Evolutionary conservation across 352 stramenopile genomes (phyloP), one percentile per base, ranked within the genome.

Genomic region (Pythium aphanidermatum): DNA sequence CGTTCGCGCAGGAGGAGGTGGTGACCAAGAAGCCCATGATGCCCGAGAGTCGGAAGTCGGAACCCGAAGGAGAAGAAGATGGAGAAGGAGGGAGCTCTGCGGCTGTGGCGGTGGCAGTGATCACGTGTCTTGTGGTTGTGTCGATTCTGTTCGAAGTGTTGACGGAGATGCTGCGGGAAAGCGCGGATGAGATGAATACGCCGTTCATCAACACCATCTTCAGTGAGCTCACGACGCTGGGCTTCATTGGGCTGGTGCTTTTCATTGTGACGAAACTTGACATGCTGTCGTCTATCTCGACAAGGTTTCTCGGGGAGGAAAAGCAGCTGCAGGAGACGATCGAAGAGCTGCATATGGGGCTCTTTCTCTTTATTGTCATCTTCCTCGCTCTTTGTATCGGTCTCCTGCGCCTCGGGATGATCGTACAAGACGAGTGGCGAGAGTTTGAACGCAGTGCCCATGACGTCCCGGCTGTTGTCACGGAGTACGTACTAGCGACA

Each of bases 361-460:
- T 89, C n/a, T 89, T 89, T 53, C 68, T 86, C 45, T 89, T 89
- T 56, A 78, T 89, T 40, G 48, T 86, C 54, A 85, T 86, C 55
- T 89, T 89, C 54, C 62, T 89, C 25, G 61, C 84, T 25, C 62
- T 89, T 13, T 86, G 77, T 55, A 65, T 68, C 13, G 67, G 55
- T 2, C 51, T 86, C 24, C 63, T 89, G 26, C 70, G 68, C n/a
- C 64, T 86, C n/a, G 74, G 77, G 7, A 69, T 72, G 40, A 27
- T 69, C 33, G 74, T 82, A 31, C 77, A 89, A 46, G 58, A 68
- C 32, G 74, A 89, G 41, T 86, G 75, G 70, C 63, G 74, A 14
- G 77, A 84, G 46, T 89, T 86, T 26, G 77, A 89, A 44, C 70
- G 77, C 40, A 65, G 64, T 12, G 60, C 61, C 17, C 48, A 36